A percentile compares a stretch with the other conserved stretches of the same genome.
These are phyloP conservation scores for Cicer yamashitae DNA, from an alignment of 306 rosid species.

Conservation along the genomic window DNA sequence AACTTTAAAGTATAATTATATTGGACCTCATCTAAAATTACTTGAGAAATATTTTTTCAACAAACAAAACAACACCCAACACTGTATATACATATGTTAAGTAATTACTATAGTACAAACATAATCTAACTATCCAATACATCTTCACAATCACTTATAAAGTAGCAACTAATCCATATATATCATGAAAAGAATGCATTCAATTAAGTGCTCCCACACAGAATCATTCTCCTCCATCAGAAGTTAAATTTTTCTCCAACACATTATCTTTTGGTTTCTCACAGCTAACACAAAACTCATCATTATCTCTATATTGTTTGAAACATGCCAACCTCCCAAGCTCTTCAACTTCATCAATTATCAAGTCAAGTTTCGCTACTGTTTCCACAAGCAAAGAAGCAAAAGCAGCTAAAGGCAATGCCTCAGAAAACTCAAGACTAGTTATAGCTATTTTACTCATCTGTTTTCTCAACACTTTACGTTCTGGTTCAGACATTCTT, in stretches of 20 bases:
- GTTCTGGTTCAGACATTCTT: conserved; percentile 25
- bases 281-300: conserved; percentile 51
- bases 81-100: too few relatives aligned
- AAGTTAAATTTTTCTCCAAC: conserved; percentile 51
- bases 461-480: conserved; percentile 67
- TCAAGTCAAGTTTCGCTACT: conserved; percentile 75
- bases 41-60: neutral
- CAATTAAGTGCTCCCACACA: neutral
- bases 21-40: neutral
- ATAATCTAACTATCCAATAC: neutral
- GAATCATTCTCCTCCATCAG: conserved; percentile 56
- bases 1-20: neutral
- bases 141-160: conserved; percentile 6
- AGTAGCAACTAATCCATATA: neutral
- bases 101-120: too few relatives aligned
- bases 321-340: conserved; percentile 73
- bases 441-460: conserved; percentile 74
- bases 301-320: conserved; percentile 62
- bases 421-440: conserved; percentile 84
- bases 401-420: conserved; percentile 90
- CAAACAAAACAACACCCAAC: too few relatives aligned
- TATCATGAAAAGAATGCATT: neutral
- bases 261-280: conserved; percentile 55
- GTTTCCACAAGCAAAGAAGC: conserved; percentile 86
- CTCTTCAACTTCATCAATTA: conserved; percentile 77